These are phyloP conservation scores for Fusarium beomiforme DNA, from an alignment of 2,329 filamentous ascomycete genomes.

Conservation along the genomic window DNA sequence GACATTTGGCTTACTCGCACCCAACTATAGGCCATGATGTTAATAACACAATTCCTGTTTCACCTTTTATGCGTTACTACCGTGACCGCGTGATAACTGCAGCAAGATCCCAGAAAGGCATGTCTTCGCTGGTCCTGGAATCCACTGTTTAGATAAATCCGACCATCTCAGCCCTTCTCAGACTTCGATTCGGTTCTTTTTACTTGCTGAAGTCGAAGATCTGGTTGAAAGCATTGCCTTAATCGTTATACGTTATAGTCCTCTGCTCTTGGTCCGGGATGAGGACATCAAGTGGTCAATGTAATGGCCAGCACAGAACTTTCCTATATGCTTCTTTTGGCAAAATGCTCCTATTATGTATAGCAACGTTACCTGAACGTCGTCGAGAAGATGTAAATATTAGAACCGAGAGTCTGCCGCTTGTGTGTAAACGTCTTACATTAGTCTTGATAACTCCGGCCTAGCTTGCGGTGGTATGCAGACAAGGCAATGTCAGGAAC, in stretches of 20 bases:
- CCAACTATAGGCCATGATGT: not conserved
- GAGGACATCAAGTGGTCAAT: not conserved
- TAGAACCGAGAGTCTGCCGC: no score
- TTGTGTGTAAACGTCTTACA: not conserved
- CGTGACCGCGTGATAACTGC: not conserved
- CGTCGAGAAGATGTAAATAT: no score
- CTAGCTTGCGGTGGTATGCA: not conserved
- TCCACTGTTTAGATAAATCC: not conserved
- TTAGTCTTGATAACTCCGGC: not conserved
- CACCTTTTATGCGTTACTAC: not conserved
- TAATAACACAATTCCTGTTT: conserved; percentile 1
- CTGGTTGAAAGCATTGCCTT: no score
- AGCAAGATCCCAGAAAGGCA: not conserved
- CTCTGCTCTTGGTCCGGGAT: not conserved
- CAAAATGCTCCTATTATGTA: not conserved
- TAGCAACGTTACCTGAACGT: no score
- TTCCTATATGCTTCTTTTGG: not conserved
- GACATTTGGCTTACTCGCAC: not conserved
- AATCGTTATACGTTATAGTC: not conserved
- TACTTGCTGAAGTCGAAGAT: not conserved
- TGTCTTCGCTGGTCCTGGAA: not conserved
- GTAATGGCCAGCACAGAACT: not conserved
- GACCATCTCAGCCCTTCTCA: not conserved
- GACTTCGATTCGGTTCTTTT: no score
- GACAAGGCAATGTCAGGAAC: not conserved